Evolutionary conservation across 768 basidiomycete genomes (phyloP).

Genomic region (Scleroderma citrinum): DNA sequence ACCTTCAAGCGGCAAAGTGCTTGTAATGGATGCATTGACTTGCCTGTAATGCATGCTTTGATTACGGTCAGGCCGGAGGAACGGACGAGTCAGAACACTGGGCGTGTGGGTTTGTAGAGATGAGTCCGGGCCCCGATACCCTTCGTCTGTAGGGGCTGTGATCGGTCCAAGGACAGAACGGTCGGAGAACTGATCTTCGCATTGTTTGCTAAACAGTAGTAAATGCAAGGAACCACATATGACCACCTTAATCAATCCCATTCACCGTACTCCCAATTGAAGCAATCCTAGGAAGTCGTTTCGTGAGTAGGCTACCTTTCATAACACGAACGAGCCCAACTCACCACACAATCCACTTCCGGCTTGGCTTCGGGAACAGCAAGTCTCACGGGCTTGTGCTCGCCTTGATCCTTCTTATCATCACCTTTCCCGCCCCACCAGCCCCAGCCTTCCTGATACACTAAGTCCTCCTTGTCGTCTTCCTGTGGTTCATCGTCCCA

Average conservation of each 20-base stretch:
- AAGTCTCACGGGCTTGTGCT: slow-evolving; percentile 15
- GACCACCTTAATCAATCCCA: slow-evolving; percentile 9
- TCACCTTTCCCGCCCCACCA: slow-evolving; percentile 25
- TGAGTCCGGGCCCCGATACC: too few species aligned
- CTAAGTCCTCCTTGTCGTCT: slow-evolving; percentile 1
- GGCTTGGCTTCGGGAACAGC: slow-evolving; percentile 44
- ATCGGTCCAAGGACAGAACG: too few species aligned
- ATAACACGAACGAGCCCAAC: slow-evolving; percentile 18
- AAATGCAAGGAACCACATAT: too few species aligned
- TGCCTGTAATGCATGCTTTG: too few species aligned
- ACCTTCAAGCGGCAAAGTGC: too few species aligned
- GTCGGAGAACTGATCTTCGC: too few species aligned
- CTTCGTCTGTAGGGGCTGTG: too few species aligned
- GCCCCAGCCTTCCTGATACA: slow-evolving; percentile 12
- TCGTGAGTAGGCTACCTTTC: neutral
- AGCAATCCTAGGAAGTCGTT: slow-evolving; percentile 57
- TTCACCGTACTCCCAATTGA: slow-evolving; percentile 61
- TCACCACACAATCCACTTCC: slow-evolving; percentile 63
- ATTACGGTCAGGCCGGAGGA: too few species aligned
- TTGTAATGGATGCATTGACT: too few species aligned
- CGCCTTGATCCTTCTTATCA: slow-evolving; percentile 27
- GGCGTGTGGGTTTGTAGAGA: too few species aligned
- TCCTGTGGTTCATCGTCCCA: slow-evolving; percentile 35
- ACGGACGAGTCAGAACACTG: too few species aligned
- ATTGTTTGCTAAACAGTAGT: too few species aligned